Conservation (phyloP, 2,329 filamentous ascomycete genomes). For the Neurospora sp. region DNA sequence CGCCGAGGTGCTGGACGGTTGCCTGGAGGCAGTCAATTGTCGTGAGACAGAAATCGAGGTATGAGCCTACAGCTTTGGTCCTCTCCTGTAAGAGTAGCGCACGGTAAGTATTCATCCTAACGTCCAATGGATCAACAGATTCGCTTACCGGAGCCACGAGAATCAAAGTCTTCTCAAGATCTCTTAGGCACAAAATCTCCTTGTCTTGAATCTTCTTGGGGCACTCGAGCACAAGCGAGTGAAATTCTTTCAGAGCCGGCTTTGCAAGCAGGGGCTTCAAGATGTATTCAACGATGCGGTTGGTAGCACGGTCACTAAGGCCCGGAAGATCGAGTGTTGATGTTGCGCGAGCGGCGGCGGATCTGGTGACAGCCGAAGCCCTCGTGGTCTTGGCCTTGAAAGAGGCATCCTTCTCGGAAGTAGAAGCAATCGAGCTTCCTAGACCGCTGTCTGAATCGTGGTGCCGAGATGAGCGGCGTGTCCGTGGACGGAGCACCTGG, state of each 20-base stretch:
- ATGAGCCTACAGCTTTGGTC: constrained; percentile 59
- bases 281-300: constrained; percentile 70
- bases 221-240: constrained; percentile 67
- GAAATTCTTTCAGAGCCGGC: constrained; percentile 65
- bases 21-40: constrained; percentile 85
- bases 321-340: constrained; percentile 41
- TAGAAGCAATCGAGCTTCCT: constrained; percentile 67
- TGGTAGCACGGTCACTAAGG: constrained; percentile 59
- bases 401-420: constrained; percentile 40
- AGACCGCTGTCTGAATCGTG: constrained; percentile 82
- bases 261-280: constrained; percentile 69
- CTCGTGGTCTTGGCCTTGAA: constrained; percentile 27
- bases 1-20: constrained; percentile 75
- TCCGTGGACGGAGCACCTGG: constrained; percentile 41
- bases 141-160: constrained; percentile 89
- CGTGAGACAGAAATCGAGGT: constrained; percentile 81
- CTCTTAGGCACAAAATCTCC: constrained; percentile 81
- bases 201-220: constrained; percentile 71
- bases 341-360: constrained; percentile 38
- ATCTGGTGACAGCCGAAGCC: constrained; percentile 52
- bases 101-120: constrained; percentile 58
- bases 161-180: constrained; percentile 87
- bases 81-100: constrained; percentile 66
- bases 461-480: constrained; percentile 47
- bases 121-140: constrained; percentile 36